A percentile compares a stretch with the other conserved stretches of the same genome.
Evolutionary conservation across 345 rosid genomes (phyloP).

Genomic region (Eutrema japonicum): DNA sequence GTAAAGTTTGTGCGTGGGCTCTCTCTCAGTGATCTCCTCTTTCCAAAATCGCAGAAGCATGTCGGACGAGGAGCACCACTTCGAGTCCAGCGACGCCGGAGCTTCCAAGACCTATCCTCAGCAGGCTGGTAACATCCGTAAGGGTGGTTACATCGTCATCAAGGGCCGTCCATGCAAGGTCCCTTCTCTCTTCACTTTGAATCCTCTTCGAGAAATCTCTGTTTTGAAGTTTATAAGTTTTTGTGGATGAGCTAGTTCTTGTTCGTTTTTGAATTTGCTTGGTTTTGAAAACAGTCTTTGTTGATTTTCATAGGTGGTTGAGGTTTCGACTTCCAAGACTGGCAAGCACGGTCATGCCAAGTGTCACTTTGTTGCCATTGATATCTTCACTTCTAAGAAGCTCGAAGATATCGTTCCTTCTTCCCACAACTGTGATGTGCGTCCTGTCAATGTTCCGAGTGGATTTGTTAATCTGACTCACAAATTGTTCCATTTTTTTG

Average conservation of each 20-base stretch:
- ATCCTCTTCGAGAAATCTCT: not conserved
- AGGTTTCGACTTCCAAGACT: constrained; percentile 86
- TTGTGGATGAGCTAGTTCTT: not conserved
- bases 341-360: constrained; percentile 92
- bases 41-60: constrained; percentile 1
- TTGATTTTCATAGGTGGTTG: constrained; percentile 59
- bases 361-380: constrained; percentile 86
- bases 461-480: not conserved
- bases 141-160: constrained; percentile 51
- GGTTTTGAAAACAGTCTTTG: not conserved
- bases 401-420: constrained; percentile 89
- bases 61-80: constrained; percentile 56
- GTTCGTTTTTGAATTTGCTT: not conserved
- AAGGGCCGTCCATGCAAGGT: constrained; percentile 53
- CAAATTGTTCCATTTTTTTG: not conserved
- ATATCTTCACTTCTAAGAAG: constrained; percentile 80
- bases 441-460: not conserved
- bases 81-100: constrained; percentile 49
- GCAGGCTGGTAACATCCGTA: constrained; percentile 52
- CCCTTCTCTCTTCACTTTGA: not conserved
- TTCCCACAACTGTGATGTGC: constrained; percentile 85
- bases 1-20: too few species aligned
- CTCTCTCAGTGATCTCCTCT: not conserved
- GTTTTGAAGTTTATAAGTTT: not conserved
- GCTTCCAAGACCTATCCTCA: constrained; percentile 51